Evolutionary conservation across 345 rosid species (phyloP), one percentile per base, ranked within the genome.

Genomic region (Eucalyptus sp.): DNA sequence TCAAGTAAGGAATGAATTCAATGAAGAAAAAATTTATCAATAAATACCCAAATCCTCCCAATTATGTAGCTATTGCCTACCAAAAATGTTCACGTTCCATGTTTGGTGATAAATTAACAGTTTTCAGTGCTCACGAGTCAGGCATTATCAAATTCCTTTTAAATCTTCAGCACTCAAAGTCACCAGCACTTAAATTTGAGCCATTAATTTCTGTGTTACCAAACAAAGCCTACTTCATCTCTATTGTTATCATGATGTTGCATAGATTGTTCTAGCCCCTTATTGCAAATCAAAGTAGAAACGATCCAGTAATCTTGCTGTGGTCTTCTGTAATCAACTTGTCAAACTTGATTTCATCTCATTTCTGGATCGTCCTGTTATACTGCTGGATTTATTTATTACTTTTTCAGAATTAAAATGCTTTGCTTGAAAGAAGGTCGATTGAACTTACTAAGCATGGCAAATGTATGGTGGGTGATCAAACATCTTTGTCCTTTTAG

Each of bases 401-500:
- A 29, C 7, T 29, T 56, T 62, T n/a, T 13, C 71, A 62, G 33
- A 7, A 5, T 60, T 13, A 62, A 64, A 64, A 64, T 64, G 37
- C 33, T 13, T 64, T 64, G n/a, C 71, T 29, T n/a, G 71, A 64
- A 64, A 64, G 33, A 85, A 85, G 37, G 37, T 46, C 17, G 22
- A 46, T 13, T 48, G 52, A 25, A 50, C 86, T 20, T 85, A 85
- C 50, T 48, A 37, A 85, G 43, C 14, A n/a, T 64, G 71, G 71
- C 3, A 14, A 64, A 64, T 64, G 37, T n/a, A 64, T 64, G 37
- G 18, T 64, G 71, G 37, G 71, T 13, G 71, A 64, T 15, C 33
- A 29, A n/a, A 86, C 24, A 16, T 50, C 44, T 37, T 29, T 62
- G 81, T 48, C 25, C 60, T 56, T 37, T 52, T 88, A 95, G 98